Evolutionary conservation across 1,284 basidiomycete genomes (phyloP).

Genomic region (Phylloboletellus chloephorus): DNA sequence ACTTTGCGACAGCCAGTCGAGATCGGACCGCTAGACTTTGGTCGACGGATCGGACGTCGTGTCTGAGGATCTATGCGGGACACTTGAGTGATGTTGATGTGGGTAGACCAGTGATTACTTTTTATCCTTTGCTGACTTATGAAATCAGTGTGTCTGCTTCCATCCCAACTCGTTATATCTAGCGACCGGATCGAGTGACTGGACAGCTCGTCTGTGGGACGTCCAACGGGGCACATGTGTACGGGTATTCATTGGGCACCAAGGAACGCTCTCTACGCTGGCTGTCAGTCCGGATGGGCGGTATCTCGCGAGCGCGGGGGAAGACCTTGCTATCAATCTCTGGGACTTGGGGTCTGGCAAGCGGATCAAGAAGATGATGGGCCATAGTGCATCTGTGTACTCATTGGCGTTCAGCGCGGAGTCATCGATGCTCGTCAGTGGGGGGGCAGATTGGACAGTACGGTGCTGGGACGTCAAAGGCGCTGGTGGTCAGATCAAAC

Average conservation of each 20-base stretch:
- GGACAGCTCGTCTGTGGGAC: conserved; percentile 96
- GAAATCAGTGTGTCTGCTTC: conserved; percentile 83
- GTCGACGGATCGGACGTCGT: conserved; percentile 88
- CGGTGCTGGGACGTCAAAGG: conserved; percentile 94
- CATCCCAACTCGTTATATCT: conserved; percentile 98
- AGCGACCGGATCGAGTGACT: conserved; percentile 94
- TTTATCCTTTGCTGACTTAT: conserved; percentile 12
- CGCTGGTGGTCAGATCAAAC: conserved; percentile 60
- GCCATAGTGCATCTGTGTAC: conserved; percentile 86
- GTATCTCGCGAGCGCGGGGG: conserved; percentile 89
- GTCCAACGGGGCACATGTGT: conserved; percentile 94
- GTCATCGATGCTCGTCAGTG: conserved; percentile 84
- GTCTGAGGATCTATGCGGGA: conserved; percentile 91
- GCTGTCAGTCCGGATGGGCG: conserved; percentile 92
- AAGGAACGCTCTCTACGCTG: conserved; percentile 82
- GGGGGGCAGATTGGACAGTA: conserved; percentile 90
- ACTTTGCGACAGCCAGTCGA: conserved; percentile 93
- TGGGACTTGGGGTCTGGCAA: conserved; percentile 96
- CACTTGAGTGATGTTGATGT: conserved; percentile 98
- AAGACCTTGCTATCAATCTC: conserved; percentile 89
- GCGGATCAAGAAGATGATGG: conserved; percentile 95
- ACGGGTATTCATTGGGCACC: conserved; percentile 93
- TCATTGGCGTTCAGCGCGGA: conserved; percentile 91
- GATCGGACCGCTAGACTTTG: conserved; percentile 95
- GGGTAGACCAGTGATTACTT: conserved; percentile 33